Evolutionary conservation across 2,329 filamentous ascomycete species (phyloP), one percentile per base, ranked within the genome.

Genomic region (Botrytis deweyae): DNA sequence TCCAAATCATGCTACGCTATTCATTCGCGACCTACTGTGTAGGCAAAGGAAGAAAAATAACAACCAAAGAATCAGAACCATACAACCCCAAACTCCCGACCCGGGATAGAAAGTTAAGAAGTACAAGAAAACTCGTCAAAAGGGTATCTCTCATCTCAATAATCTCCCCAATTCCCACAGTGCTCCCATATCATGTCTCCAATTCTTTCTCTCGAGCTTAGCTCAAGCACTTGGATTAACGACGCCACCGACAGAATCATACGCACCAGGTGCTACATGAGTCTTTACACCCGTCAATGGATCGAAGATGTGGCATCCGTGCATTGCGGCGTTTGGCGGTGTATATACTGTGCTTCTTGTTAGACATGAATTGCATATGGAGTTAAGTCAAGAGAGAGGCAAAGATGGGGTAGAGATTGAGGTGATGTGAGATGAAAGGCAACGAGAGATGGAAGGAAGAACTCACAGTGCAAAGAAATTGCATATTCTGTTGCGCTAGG

Each of bases 271-370:
- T 76, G 87, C 86, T 68, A 95, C 88, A 81, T 94, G 92, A 78
- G 86, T 92, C 74, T 88, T 88, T 81, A 90, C 89, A 70, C 95
- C 93, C 9, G 93, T 97, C 77, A 87, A 86, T 75, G 90, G 87
- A 79, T 96, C 89, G 82, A 95, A 98, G 79, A 95, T 88, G 79
- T 93, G 88, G 83, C 93, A 97, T 36, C 95, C 95, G 74, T 89
- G 88, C 74, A 89, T 92, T 49, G 93, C 93, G 42, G 95, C 95
- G 79, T 97, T 97, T 3, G 95, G 95, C 55, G 95, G 95, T n/a
- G 93, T 95, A 81, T 96, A 96, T 75, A 97, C 79, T 80, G n/a
- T 42, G 4, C n/a, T 62, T 25, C 33, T 46, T 16, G 16, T 72
- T 22, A 70, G 59, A 25, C 29, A 29, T 38, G 33, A 18, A 6